phyloP scores from a whole-genome alignment of 345 rosid genomes.

The Citrus inodora region DNA sequence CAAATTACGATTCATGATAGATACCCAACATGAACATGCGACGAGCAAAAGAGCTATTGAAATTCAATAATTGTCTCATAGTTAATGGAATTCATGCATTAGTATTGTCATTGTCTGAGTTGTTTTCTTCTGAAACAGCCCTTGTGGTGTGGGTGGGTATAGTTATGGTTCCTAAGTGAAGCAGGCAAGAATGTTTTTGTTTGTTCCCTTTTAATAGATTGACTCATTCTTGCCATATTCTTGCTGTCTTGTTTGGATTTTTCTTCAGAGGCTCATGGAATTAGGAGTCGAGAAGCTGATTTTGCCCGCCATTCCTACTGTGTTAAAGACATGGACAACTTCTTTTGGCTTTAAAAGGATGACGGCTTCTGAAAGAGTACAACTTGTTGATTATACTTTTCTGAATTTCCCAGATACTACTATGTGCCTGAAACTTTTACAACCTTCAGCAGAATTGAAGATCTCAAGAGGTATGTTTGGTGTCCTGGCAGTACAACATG shows the following conservation, averaged over 20 bases:
- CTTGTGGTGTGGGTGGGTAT: not conserved
- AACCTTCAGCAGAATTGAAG: slow-evolving; percentile 12
- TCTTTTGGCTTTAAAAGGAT: slow-evolving; percentile 29
- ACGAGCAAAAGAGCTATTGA: not conserved
- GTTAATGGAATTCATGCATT: not conserved
- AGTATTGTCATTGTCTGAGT: not conserved
- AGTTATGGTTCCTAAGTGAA: not conserved
- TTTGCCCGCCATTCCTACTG: slow-evolving; percentile 70
- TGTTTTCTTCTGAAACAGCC: not conserved
- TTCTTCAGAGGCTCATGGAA: slow-evolving; percentile 48
- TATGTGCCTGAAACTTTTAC: slow-evolving; percentile 61
- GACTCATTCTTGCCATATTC: not conserved
- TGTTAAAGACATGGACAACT: slow-evolving; percentile 55
- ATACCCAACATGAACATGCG: not conserved
- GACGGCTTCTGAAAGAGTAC: slow-evolving; percentile 45
- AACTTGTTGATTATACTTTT: slow-evolving; percentile 48
- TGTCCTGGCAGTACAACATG: not conserved
- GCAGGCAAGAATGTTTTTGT: not conserved
- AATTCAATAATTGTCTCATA: not conserved
- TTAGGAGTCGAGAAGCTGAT: slow-evolving; percentile 73
- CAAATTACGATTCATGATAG: not conserved
- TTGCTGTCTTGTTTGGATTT: not conserved
- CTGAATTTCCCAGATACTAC: slow-evolving; percentile 69
- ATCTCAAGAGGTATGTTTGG: not conserved
- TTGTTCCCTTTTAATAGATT: not conserved